Conservation (phyloP, 495 filamentous ascomycete species). For the Podospora comata region DNA sequence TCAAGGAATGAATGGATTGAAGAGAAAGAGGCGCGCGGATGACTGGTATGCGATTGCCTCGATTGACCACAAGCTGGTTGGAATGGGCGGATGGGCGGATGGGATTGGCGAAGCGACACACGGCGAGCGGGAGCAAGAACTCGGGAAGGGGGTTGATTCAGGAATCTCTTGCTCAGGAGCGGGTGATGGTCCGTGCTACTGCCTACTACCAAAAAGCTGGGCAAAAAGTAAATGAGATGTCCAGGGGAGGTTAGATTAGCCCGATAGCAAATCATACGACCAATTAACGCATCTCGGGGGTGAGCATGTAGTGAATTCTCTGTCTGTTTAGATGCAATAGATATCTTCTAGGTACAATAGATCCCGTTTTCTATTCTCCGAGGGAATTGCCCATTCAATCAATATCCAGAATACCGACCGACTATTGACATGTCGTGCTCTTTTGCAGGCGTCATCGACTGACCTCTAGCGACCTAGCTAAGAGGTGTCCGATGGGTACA, state of each 20-base stretch:
- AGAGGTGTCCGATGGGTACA: background rate
- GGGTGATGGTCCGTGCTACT: constrained; percentile 27
- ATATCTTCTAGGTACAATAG: background rate
- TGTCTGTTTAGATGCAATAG: no score
- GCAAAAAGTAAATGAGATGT: constrained; percentile 33
- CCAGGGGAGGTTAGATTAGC: constrained; percentile 27
- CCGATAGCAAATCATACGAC: constrained; percentile 22
- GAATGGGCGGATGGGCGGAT: constrained; percentile 20
- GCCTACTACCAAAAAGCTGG: constrained; percentile 5
- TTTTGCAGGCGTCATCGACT: background rate
- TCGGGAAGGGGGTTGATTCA: constrained; percentile 12
- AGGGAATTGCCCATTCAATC: background rate
- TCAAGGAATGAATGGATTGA: background rate
- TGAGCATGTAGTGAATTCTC: no score
- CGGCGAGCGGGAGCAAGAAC: background rate
- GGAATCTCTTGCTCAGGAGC: constrained; percentile 15
- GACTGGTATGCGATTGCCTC: constrained; percentile 28
- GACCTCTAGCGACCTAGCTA: background rate
- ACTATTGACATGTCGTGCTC: background rate
- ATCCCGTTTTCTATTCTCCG: background rate
- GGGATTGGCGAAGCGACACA: constrained; percentile 25
- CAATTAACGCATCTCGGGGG: constrained; percentile 14
- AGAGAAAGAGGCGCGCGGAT: constrained; percentile 15
- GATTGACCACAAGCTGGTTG: constrained; percentile 15
- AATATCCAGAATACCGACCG: background rate